Evolutionary conservation across 139 green algal genomes (phyloP).

Genomic region (Chlorella sp.): DNA sequence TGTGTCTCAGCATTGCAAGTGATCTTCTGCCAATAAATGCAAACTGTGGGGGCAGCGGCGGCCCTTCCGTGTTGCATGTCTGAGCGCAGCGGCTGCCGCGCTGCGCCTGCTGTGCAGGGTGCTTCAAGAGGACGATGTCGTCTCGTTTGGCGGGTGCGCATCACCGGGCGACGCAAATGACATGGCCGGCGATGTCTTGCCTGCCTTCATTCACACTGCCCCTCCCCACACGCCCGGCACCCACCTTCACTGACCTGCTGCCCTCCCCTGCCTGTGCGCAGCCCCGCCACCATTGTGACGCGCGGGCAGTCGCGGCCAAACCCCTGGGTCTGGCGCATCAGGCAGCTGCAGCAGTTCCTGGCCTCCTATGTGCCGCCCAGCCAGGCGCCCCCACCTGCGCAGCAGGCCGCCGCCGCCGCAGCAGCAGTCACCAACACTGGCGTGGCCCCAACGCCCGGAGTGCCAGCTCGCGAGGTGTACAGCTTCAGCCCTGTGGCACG

Average conservation of each 20-base stretch:
- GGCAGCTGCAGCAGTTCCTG: slow-evolving; percentile 17
- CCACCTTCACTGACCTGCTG: not conserved
- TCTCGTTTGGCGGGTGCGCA: slow-evolving; percentile 21
- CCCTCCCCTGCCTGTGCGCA: not conserved
- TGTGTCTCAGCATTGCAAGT: no score
- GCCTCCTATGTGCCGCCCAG: not conserved
- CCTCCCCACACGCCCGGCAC: no score
- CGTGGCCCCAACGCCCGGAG: not conserved
- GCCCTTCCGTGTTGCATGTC: not conserved
- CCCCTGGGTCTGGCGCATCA: slow-evolving; percentile 21
- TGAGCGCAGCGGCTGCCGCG: no score
- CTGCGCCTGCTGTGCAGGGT: not conserved
- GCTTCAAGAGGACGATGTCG: slow-evolving; percentile 17
- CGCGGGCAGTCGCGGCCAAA: not conserved
- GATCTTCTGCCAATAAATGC: no score
- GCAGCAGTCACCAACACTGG: not conserved
- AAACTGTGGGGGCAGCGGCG: no score
- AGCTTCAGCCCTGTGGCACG: not conserved
- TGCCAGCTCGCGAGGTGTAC: not conserved
- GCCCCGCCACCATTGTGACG: not conserved
- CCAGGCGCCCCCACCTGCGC: not conserved
- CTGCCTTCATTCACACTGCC: not conserved
- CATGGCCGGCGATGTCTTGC: no score
- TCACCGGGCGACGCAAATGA: no score
- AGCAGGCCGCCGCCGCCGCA: not conserved